These are phyloP conservation scores for Pyracantha coccinea DNA, from an alignment of 331 rosid species.

Conservation along the genomic window DNA sequence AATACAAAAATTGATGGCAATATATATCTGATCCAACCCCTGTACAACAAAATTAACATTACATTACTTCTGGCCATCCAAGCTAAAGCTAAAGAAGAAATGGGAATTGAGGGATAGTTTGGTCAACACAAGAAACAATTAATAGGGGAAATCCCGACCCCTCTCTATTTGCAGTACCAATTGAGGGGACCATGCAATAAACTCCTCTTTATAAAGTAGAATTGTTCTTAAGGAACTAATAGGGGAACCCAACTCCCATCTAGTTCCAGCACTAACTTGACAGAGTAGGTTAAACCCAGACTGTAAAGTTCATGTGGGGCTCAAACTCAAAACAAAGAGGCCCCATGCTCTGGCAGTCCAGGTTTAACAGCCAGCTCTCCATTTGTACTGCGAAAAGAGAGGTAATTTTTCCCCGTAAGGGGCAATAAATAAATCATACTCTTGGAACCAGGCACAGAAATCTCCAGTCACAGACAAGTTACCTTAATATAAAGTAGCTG, in stretches of 20 bases:
- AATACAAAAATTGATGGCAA: constrained; percentile 53
- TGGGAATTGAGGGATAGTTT: too few relatives aligned
- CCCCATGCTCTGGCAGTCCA: background rate
- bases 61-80: background rate
- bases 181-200: background rate
- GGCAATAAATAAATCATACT: background rate
- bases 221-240: background rate
- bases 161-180: background rate
- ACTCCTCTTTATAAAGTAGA: background rate
- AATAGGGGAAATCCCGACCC: background rate
- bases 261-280: background rate
- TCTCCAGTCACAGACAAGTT: constrained; percentile 8
- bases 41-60: constrained; percentile 25
- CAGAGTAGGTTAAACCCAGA: background rate
- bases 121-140: background rate
- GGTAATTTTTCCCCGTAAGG: background rate
- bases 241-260: background rate
- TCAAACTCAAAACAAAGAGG: too few relatives aligned
- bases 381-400: background rate
- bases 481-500: constrained; percentile 66
- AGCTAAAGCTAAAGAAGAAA: background rate
- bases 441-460: background rate
- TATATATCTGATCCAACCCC: constrained; percentile 83
- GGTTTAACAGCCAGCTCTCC: background rate
- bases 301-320: background rate